These are phyloP conservation scores for Rhododendron molle DNA, from an alignment of 148 eudicot genomes.

Conservation along the genomic window DNA sequence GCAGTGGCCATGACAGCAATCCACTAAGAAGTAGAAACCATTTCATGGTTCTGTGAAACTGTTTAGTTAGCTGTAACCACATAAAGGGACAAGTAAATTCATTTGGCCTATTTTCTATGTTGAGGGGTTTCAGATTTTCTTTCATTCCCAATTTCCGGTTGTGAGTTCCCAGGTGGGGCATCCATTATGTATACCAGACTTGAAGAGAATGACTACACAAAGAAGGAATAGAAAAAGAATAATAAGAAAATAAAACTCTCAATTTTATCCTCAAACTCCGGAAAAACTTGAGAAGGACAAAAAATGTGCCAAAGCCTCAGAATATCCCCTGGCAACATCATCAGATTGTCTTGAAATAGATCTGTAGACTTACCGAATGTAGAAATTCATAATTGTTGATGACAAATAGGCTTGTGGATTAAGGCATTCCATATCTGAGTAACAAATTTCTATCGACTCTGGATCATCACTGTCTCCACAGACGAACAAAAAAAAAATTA, in stretches of 20 bases:
- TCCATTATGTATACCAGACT: background rate
- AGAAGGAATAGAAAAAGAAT: background rate
- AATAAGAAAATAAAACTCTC: background rate
- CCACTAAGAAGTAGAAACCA: background rate
- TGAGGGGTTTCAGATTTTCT: background rate
- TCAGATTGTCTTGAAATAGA: background rate
- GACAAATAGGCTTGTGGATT: slow-evolving; percentile 72
- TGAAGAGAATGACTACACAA: background rate
- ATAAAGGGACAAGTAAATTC: background rate
- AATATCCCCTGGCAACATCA: background rate
- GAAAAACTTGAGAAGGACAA: background rate
- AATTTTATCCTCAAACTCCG: background rate
- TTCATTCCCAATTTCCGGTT: background rate
- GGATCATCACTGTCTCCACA: slow-evolving; percentile 56
- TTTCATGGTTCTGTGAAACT: background rate
- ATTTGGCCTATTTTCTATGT: background rate
- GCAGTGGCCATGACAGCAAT: background rate
- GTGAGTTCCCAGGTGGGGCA: background rate
- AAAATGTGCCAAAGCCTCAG: background rate
- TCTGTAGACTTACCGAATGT: slow-evolving; percentile 52
- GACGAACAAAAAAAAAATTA: slow-evolving; percentile 4
- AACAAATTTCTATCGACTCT: slow-evolving; percentile 59
- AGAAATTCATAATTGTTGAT: slow-evolving; percentile 85
- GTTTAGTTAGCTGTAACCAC: background rate
- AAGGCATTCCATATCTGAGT: slow-evolving; percentile 69